phyloP scores from a whole-genome alignment of 2,329 filamentous ascomycete genomes.

The Phialophora expanda region DNA sequence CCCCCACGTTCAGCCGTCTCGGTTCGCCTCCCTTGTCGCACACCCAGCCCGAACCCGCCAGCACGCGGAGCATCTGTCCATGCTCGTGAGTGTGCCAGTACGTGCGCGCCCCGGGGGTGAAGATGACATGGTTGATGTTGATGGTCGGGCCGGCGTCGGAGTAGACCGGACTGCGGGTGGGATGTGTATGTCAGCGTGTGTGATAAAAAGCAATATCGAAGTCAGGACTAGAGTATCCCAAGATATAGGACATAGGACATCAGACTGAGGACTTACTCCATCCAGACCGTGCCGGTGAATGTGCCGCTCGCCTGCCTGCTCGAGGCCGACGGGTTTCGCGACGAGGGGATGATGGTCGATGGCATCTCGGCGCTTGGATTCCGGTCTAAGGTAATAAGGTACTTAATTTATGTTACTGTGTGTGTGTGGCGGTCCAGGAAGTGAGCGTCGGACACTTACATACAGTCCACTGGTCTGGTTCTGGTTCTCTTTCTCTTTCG shows the following conservation, averaged over 20 bases:
- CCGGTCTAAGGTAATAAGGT: too few relatives aligned
- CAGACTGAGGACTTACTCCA: slow-evolving; percentile 34
- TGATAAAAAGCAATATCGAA: background rate
- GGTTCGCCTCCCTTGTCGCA: slow-evolving; percentile 51
- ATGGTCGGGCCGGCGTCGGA: slow-evolving; percentile 39
- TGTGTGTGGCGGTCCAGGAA: too few relatives aligned
- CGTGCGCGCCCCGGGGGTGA: slow-evolving; percentile 52
- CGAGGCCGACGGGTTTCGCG: slow-evolving; percentile 19
- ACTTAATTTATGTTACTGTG: too few relatives aligned
- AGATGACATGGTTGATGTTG: slow-evolving; percentile 49
- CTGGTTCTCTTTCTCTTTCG: too few relatives aligned
- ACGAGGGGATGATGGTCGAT: slow-evolving; percentile 29
- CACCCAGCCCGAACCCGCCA: slow-evolving; percentile 50
- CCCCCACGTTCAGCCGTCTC: slow-evolving; percentile 47
- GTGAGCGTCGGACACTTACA: too few relatives aligned
- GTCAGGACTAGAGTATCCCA: background rate
- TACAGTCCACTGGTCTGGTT: too few relatives aligned
- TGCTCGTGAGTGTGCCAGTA: slow-evolving; percentile 54
- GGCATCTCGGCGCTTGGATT: slow-evolving; percentile 21
- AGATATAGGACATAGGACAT: too few relatives aligned
- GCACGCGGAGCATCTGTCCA: slow-evolving; percentile 52
- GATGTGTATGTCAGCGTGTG: background rate
- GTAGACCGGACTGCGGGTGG: slow-evolving; percentile 30
- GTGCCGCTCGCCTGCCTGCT: slow-evolving; percentile 29
- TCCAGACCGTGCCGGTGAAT: slow-evolving; percentile 45